A percentile compares a stretch with the other conserved stretches of the same genome.
Evolutionary conservation across 768 basidiomycete genomes (phyloP).

Genomic region (Clitopilus hobsonii): DNA sequence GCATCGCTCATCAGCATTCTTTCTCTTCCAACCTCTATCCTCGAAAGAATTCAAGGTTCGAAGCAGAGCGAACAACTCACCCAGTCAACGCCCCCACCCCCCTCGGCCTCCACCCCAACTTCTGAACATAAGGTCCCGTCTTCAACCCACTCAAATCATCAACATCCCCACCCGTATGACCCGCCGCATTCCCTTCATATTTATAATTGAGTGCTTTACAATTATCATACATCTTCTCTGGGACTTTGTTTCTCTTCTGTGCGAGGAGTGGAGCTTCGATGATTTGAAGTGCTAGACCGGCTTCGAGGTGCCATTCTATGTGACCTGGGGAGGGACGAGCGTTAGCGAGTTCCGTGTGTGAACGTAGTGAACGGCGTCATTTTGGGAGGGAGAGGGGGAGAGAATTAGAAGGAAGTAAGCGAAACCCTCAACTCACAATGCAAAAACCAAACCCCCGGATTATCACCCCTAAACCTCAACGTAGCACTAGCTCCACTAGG

Average conservation of each 20-base stretch:
- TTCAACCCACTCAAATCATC: conserved; percentile 65
- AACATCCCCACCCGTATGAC: conserved; percentile 46
- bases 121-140: conserved; percentile 70
- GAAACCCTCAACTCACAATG: conserved; percentile 58
- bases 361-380: no score
- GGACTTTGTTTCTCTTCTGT: conserved; percentile 53
- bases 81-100: conserved; percentile 77
- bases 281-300: conserved; percentile 81
- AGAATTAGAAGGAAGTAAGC: not conserved
- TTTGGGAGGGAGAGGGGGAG: not conserved
- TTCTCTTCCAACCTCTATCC: not conserved
- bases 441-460: conserved; percentile 88
- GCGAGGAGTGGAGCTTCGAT: conserved; percentile 74
- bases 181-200: conserved; percentile 83
- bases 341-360: conserved; percentile 1
- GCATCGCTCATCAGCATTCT: conserved; percentile 11
- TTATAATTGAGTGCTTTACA: conserved; percentile 60
- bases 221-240: conserved; percentile 62
- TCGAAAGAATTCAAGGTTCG: no score
- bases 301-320: conserved; percentile 83
- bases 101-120: conserved; percentile 65
- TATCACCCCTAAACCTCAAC: conserved; percentile 80
- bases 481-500: conserved; percentile 65
- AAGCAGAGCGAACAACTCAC: conserved; percentile 26
- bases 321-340: conserved; percentile 48